Conservation (phyloP, 2,329 filamentous ascomycete species). For the Aspergillus ochraceus region DNA sequence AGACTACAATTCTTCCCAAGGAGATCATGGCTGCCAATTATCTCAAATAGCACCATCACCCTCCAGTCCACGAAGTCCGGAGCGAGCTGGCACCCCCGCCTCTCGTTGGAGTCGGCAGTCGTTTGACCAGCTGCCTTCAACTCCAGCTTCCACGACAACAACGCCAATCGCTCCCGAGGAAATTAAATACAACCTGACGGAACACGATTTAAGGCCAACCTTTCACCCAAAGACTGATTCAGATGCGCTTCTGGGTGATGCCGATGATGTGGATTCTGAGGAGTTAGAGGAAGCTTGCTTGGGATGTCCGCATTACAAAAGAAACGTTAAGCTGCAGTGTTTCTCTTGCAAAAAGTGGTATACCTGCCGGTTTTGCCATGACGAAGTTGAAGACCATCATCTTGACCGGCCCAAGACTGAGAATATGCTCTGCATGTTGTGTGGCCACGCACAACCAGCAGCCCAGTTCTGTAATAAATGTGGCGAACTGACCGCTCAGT, state of each 20-base stretch:
- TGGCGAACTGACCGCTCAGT: conserved; percentile 74
- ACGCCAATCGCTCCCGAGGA: conserved; percentile 28
- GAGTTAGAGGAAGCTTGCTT: conserved; percentile 57
- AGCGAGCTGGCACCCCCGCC: conserved; percentile 30
- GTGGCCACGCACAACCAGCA: conserved; percentile 78
- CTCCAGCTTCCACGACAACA: conserved; percentile 22
- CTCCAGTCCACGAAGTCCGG: conserved; percentile 24
- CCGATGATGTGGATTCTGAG: conserved; percentile 47
- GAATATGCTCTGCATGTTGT: conserved; percentile 98
- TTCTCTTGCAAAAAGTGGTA: conserved; percentile 89
- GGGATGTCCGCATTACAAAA: conserved; percentile 89
- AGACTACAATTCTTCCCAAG: conserved; percentile 57
- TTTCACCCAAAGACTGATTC: conserved; percentile 55
- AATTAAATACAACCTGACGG: conserved; percentile 42
- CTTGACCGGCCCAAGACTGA: conserved; percentile 80
- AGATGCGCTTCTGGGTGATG: conserved; percentile 25
- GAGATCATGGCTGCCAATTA: conserved; percentile 22
- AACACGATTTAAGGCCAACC: conserved; percentile 65
- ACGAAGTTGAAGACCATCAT: conserved; percentile 74
- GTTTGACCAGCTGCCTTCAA: conserved; percentile 28
- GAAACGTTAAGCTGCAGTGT: conserved; percentile 95
- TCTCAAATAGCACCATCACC: conserved; percentile 23
- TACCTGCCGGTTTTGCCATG: conserved; percentile 91
- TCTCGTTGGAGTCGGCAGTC: conserved; percentile 32
- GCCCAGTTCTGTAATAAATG: conserved; percentile 77